Evolutionary conservation across 352 stramenopile species (phyloP), one percentile per base, ranked within the genome.

Genomic region (Globisporangium megalacanthum): DNA sequence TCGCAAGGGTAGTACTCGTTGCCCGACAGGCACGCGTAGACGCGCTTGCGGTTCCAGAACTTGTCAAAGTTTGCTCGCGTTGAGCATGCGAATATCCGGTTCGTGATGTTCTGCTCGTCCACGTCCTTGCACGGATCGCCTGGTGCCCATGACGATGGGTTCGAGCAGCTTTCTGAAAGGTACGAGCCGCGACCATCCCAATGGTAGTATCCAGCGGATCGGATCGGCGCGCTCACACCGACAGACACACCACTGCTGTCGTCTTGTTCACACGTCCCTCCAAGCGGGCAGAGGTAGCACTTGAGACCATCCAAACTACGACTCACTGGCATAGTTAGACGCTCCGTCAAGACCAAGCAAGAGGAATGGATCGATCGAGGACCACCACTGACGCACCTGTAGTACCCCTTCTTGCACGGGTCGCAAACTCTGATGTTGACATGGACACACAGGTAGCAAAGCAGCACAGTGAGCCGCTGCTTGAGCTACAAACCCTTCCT

Each of bases 1-100:
- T 83, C 71, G 45, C 81, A 91, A 0, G 53, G 15, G 39, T 89
- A 91, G 31, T 81, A 88, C 56, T 88, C 78, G 17, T 74, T 70
- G 7, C 65, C 57, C 8, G 78, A 79, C 3, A 88, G 58, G 17
- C 81, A 91, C 11, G 75, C 70, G 56, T 80, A 91, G 13, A 91
- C 67, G 14, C 81, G 68, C 33, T 68, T 72, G n/a, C 61, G 66
- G n/a, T 58, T 72, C 81, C 78, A 91, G 45, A 72, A 81, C 8
- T 63, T 61, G n/a, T 56, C 64, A 52, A 91, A 91, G 10, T 36
- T 63, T 2, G 61, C 47, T 1, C 58, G 17, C 2, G 54, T 68
- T 2, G 73, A 70, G 47, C 80, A 90, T n/a, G 62, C 50, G 11
- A 73, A 73, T 9, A 91, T 73, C 6, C 61, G 70, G 7, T 72